phyloP scores from a whole-genome alignment of 345 rosid genomes.

The Citrus trifoliata region DNA sequence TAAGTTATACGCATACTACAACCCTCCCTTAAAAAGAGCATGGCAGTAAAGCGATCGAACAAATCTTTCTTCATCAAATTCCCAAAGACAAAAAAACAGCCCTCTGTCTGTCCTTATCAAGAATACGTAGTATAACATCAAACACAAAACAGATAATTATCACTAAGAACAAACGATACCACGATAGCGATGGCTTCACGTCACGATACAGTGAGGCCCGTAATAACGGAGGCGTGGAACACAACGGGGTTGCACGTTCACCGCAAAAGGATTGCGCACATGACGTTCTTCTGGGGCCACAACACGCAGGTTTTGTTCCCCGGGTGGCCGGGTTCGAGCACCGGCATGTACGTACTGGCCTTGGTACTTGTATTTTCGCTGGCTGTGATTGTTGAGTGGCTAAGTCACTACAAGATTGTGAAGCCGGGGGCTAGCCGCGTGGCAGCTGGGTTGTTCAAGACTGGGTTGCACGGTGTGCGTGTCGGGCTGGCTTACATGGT shows the following conservation, averaged over 20 bases:
- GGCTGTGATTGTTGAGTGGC: constrained; percentile 58
- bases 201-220: not conserved
- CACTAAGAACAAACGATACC: not conserved
- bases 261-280: constrained; percentile 30
- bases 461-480: constrained; percentile 52
- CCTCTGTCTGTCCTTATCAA: not conserved
- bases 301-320: constrained; percentile 52
- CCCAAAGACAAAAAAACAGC: not conserved
- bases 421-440: constrained; percentile 51
- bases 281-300: constrained; percentile 71
- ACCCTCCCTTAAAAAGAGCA: not conserved
- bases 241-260: constrained; percentile 18
- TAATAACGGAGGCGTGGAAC: constrained; percentile 18
- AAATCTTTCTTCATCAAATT: not conserved
- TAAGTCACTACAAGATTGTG: constrained; percentile 34
- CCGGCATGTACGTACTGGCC: constrained; percentile 66
- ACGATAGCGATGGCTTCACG: not conserved
- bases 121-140: no score
- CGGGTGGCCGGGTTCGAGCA: constrained; percentile 71
- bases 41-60: not conserved
- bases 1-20: not conserved
- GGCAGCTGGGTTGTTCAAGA: constrained; percentile 48
- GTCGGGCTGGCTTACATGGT: constrained; percentile 65
- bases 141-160: no score
- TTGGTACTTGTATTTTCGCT: constrained; percentile 56